These are phyloP conservation scores for Flaveria floridana DNA, from an alignment of 140 eudicot species.

Conservation along the genomic window DNA sequence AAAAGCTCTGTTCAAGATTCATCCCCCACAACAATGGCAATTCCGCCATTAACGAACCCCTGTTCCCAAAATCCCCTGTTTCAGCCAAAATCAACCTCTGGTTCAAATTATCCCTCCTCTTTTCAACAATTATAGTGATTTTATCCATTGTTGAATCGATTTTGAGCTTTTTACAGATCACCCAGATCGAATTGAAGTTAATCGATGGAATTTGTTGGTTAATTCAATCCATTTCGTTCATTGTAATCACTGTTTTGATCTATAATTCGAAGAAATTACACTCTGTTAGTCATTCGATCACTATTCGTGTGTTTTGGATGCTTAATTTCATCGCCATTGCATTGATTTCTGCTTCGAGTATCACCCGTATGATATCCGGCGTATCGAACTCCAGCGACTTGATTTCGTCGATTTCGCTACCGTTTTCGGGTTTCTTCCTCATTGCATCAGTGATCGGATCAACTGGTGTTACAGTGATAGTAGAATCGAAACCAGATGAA, in stretches of 20 bases:
- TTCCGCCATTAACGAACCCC: conserved; percentile 44
- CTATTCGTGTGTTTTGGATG: conserved; percentile 60
- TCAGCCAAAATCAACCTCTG: conserved; percentile 34
- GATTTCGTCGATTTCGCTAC: conserved; percentile 37
- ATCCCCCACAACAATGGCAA: conserved; percentile 1
- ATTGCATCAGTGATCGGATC: conserved; percentile 47
- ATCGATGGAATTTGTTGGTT: conserved; percentile 43
- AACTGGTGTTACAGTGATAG: conserved; percentile 46
- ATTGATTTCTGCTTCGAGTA: conserved; percentile 40
- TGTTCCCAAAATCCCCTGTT: conserved; percentile 29
- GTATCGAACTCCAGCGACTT: conserved; percentile 36
- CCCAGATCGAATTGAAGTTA: conserved; percentile 35
- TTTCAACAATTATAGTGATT: conserved; percentile 33
- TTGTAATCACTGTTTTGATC: conserved; percentile 36
- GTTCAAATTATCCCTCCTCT: conserved; percentile 43
- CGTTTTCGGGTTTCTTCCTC: conserved; percentile 45
- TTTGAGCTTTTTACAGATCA: conserved; percentile 33
- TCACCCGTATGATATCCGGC: conserved; percentile 35
- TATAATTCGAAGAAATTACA: conserved; percentile 31
- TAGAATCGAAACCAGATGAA: conserved; percentile 38
- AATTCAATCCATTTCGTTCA: conserved; percentile 48
- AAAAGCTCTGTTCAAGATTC: conserved; percentile 42
- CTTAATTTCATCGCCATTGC: conserved; percentile 37
- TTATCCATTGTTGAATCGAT: conserved; percentile 39
- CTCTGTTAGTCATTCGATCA: conserved; percentile 48